A percentile compares a stretch with the other conserved stretches of the same genome.
Evolutionary conservation across 1,284 basidiomycete genomes (phyloP).

Genomic region (Xerocomus nothofagi): DNA sequence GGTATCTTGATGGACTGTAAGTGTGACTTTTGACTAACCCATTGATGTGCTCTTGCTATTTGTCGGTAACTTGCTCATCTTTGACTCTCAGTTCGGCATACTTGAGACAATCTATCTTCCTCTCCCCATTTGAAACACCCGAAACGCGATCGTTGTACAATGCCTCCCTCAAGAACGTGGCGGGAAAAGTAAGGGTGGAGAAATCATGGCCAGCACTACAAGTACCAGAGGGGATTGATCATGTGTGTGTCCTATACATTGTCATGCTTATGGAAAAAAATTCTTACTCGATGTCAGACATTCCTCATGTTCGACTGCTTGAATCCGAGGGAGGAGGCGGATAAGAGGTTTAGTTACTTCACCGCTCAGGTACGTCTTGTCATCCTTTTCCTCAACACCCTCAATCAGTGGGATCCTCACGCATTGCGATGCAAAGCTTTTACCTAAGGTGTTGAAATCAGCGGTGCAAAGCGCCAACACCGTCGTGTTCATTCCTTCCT

Average conservation of each 20-base stretch:
- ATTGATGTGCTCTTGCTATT: not conserved
- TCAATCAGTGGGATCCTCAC: conserved; percentile 1
- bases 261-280: not conserved
- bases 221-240: conserved; percentile 78
- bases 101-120: conserved; percentile 85
- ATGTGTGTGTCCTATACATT: conserved; percentile 45
- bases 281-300: conserved; percentile 43
- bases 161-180: conserved; percentile 73
- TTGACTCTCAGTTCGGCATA: conserved; percentile 59
- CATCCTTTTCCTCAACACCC: not conserved
- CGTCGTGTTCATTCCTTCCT: conserved; percentile 88
- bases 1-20: conserved; percentile 93
- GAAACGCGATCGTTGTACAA: conserved; percentile 85
- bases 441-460: conserved; percentile 83
- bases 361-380: conserved; percentile 68
- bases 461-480: conserved; percentile 90
- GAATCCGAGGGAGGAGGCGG: conserved; percentile 78
- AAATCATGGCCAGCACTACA: conserved; percentile 68
- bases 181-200: conserved; percentile 77
- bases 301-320: conserved; percentile 76
- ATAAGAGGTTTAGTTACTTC: conserved; percentile 86
- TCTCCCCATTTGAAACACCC: conserved; percentile 90
- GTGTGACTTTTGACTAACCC: conserved; percentile 27
- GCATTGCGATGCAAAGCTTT: conserved; percentile 47
- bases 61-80: not conserved